These are phyloP conservation scores for Colletotrichum higginsianum DNA, from an alignment of 2,329 filamentous ascomycete genomes.

Conservation along the genomic window DNA sequence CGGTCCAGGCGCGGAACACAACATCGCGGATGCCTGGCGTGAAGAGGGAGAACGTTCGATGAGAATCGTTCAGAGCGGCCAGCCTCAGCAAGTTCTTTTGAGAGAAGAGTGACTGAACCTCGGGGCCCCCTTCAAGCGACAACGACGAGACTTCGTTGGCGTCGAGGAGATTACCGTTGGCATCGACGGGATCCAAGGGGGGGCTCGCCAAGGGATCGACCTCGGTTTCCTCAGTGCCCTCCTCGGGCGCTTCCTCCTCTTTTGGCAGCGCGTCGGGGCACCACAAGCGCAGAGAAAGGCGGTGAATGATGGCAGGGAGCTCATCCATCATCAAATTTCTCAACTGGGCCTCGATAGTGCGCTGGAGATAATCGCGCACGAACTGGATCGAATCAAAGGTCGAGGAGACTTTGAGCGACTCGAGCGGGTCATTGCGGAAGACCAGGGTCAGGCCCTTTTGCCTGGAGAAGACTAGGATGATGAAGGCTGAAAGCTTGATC, in stretches of 20 bases:
- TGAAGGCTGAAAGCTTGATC: constrained; percentile 95
- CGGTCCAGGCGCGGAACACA: constrained; percentile 93
- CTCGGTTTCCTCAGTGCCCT: constrained; percentile 70
- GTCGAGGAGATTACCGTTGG: constrained; percentile 82
- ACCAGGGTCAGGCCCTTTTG: constrained; percentile 97
- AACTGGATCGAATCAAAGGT: constrained; percentile 99
- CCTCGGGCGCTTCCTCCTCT: constrained; percentile 69
- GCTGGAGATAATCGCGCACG: constrained; percentile 95
- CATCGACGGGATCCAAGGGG: constrained; percentile 86
- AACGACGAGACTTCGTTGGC: constrained; percentile 82
- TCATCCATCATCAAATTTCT: constrained; percentile 98
- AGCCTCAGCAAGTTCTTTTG: constrained; percentile 93
- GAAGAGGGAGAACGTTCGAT: constrained; percentile 91
- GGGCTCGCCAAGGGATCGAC: constrained; percentile 87
- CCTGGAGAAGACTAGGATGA: constrained; percentile 97
- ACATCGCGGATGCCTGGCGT: constrained; percentile 92
- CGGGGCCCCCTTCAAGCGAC: constrained; percentile 83
- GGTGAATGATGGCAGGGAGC: constrained; percentile 94
- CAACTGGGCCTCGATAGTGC: constrained; percentile 94
- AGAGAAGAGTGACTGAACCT: constrained; percentile 92
- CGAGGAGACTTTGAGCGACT: constrained; percentile 97
- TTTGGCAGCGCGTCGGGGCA: constrained; percentile 86
- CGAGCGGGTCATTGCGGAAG: constrained; percentile 97
- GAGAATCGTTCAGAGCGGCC: constrained; percentile 86
- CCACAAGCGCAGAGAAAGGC: constrained; percentile 89